Percentiles rank a stretch among this genome's conserved stretches.
Conservation (phyloP, 306 rosid genomes). For the Ochetophila trinervis region DNA sequence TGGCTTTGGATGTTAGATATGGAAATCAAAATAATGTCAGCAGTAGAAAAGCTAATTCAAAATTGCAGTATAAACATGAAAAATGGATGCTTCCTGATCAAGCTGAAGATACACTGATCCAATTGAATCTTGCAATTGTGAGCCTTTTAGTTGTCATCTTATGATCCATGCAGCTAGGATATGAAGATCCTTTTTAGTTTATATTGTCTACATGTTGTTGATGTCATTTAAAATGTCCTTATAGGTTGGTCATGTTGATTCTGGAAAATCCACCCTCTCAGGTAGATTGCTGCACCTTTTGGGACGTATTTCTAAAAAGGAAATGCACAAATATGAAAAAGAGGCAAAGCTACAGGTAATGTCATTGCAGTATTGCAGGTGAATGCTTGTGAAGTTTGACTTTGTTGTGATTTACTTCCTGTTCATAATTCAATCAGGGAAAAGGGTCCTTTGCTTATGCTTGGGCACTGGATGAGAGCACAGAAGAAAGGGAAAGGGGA, state of each 20-base stretch:
- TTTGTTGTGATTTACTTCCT: conserved; percentile 10
- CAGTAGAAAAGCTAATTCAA: conserved; percentile 35
- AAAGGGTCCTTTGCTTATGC: conserved; percentile 97
- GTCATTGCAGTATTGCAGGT: conserved; percentile 18
- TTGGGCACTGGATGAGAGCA: conserved; percentile 96
- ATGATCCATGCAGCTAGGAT: background rate
- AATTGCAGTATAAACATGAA: conserved; percentile 60
- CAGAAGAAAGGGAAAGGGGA: conserved; percentile 99
- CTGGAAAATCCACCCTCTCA: conserved; percentile 97
- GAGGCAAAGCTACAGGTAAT: conserved; percentile 82
- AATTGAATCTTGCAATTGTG: conserved; percentile 91
- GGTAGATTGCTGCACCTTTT: conserved; percentile 82
- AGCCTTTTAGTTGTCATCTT: conserved; percentile 29
- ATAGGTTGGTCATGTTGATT: conserved; percentile 99
- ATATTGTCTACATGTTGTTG: conserved; percentile 17
- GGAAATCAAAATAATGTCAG: conserved; percentile 44
- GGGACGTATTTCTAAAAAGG: conserved; percentile 83
- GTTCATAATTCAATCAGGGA: conserved; percentile 51
- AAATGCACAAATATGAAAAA: conserved; percentile 96
- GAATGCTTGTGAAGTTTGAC: conserved; percentile 22
- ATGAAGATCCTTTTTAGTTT: conserved; percentile 1
- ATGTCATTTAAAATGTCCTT: conserved; percentile 30
- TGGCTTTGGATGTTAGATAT: conserved; percentile 45
- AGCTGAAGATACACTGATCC: conserved; percentile 64
- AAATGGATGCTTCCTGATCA: conserved; percentile 92